Base-by-base conservation (phyloP, 2,329 filamentous ascomycete species). In the Stachybotrys echinatus region DNA sequence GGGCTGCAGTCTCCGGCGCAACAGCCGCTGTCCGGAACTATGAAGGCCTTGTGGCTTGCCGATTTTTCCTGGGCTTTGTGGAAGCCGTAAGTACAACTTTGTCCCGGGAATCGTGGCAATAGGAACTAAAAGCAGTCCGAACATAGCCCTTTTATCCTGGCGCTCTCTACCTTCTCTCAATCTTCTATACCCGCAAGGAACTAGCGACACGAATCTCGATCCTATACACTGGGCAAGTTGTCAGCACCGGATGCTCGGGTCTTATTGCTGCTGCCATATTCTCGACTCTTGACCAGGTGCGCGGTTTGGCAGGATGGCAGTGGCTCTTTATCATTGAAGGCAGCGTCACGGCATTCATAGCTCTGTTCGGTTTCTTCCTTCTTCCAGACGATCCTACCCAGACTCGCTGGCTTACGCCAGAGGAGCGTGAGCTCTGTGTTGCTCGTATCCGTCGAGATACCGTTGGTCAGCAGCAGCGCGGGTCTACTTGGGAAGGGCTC, bases 311-410 rank as follows among this genome's bases (percentile, higher is more conserved):
- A 5, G 82, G 81, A 2, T 87, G 82, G 82, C 68, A 79, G 12
- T 84, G 79, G 82, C 69, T 86, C 0, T 87, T 86, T 63, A 83
- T 87, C 38, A 79, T 86, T 18, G 82, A 87, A 39, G 56, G 54
- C 17, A 49, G 50, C 2, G 56, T 54, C 21, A 58, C 56, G 4
- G 54, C 52, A 22, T 40, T 55, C 6, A 50, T 59, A 6, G 58
- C 58, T 20, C 5, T 61, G 17, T 55, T 59, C 18, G 57, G 56
- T 8, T 58, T 61, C 22, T 59, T 60, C 37, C 47, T 59, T 1
- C 50, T 60, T 17, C 55, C 57, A 7, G 57, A 60, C 18, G 54
- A 61, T 65, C 74, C 59, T 12, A 71, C 70, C n/a, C 74, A 74
- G 6, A 60, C 71, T 4, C 62, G 65, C 6, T 59, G 58, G 17